These are phyloP conservation scores for Poa annua DNA, from an alignment of 176 grass and related monocot genomes.

Conservation along the genomic window DNA sequence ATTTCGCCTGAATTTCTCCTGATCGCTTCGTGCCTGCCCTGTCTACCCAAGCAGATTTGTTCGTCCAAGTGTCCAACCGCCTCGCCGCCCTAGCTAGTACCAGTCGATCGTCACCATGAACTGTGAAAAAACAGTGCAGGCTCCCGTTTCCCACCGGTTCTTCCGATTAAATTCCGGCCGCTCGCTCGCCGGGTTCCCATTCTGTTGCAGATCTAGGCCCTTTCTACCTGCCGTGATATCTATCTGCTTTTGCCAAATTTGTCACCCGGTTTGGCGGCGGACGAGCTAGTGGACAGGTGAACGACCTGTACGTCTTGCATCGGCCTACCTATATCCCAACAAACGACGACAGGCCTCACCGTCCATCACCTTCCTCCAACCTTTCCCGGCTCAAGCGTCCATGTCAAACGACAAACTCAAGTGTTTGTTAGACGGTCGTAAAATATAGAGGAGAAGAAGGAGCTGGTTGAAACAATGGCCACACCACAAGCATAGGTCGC, in stretches of 20 bases:
- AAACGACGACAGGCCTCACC: background rate
- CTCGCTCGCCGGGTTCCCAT: background rate
- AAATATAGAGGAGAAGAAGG: no score
- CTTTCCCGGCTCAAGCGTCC: background rate
- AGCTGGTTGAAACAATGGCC: no score
- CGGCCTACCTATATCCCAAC: constrained; percentile 38
- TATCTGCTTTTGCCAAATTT: background rate
- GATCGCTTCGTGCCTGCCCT: no score
- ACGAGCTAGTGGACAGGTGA: constrained; percentile 23
- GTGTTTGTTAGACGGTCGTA: no score
- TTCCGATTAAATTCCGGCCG: constrained; percentile 7
- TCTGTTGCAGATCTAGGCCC: background rate
- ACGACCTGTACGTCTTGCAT: constrained; percentile 14
- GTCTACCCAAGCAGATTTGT: background rate
- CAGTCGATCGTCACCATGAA: background rate
- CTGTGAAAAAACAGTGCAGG: background rate
- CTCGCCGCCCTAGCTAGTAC: background rate
- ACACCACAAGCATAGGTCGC: no score
- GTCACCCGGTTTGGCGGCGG: background rate
- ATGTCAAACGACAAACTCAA: background rate
- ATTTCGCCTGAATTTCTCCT: no score
- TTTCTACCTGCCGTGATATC: background rate
- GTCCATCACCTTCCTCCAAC: background rate
- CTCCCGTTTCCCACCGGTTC: constrained; percentile 31
- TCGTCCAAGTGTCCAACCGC: constrained; percentile 42